Base-by-base conservation (phyloP, 2,329 filamentous ascomycete species). In the Penicillium oxalicum region DNA sequence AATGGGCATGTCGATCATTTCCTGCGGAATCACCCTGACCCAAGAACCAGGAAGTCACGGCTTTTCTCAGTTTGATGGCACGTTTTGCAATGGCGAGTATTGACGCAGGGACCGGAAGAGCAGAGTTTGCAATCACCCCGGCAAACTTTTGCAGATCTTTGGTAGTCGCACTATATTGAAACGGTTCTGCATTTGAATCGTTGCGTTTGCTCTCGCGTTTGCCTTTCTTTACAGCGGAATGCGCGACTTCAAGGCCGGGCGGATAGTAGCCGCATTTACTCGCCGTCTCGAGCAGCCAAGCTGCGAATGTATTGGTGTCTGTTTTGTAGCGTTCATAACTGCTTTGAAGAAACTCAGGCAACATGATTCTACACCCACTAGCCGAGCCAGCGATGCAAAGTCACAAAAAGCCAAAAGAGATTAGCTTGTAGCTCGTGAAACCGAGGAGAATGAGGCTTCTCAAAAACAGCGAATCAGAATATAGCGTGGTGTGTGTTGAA, bases 21-120 rank as follows among this genome's bases (percentile, higher is more conserved):
- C 49, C 51, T 9, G 28, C 44, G 8, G 48, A 45, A 42, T 59
- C 49, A 5, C 59, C 60, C 44, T 55, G 51, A 18, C 58, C 61
- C 45, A 62, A 45, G 44, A 63, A 62, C 55, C 56, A 63, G 25
- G 57, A 59, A 40, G 60, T 65, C 42, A 64, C 59, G 5, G 47
- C 18, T 39, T 59, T 62, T 52, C 58, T 59, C 52, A 63, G 48
- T 34, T 56, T 58, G 39, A 62, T 60, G 18, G 58, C 58, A 26
- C 59, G 61, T 51, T 57, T 61, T 2, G 58, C 60, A 27, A 62
- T 53, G 48, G 47, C 36, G 39, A 64, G 52, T 45, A 63, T 43
- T 24, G 55, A 33, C 27, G 40, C 38, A 5, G 57, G 61, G 9
- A 61, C 59, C 0, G 47, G 41, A 45, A 60, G 45, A 49, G 51